A percentile compares a stretch with the other conserved stretches of the same genome.
Evolutionary conservation across 2,329 filamentous ascomycete genomes (phyloP).

Genomic region (Fusarium sororula): DNA sequence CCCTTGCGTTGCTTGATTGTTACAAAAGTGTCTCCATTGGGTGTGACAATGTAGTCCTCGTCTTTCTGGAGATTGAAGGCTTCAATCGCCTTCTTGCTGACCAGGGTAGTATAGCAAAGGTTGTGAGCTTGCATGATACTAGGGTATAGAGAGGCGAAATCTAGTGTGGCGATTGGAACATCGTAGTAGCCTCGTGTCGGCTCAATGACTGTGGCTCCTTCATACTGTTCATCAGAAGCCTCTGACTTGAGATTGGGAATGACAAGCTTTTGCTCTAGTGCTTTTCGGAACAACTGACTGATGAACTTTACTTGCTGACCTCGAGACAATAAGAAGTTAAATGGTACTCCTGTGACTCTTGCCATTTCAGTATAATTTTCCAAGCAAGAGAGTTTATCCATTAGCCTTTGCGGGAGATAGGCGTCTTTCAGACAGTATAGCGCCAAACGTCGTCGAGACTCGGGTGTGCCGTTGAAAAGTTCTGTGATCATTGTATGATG

Average conservation of each 20-base stretch:
- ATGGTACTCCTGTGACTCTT: constrained; percentile 97
- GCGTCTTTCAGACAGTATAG: constrained; percentile 98
- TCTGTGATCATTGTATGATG: constrained; percentile 99
- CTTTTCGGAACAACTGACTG: constrained; percentile 96
- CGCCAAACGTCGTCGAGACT: constrained; percentile 88
- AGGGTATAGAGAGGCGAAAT: constrained; percentile 98
- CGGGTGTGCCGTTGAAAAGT: constrained; percentile 93
- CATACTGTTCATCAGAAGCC: constrained; percentile 85
- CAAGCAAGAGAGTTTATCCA: constrained; percentile 98
- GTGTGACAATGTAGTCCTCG: constrained; percentile 95
- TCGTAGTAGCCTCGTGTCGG: constrained; percentile 93
- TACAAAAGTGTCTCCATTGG: constrained; percentile 92
- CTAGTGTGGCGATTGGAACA: constrained; percentile 92
- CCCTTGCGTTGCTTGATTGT: constrained; percentile 91
- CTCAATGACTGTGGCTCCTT: constrained; percentile 98
- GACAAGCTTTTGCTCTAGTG: constrained; percentile 89
- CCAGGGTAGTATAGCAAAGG: constrained; percentile 92
- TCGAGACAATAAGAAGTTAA: constrained; percentile 90
- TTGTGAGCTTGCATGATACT: constrained; percentile 99
- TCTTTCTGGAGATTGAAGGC: constrained; percentile 82
- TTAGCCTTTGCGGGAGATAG: constrained; percentile 89
- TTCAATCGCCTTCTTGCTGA: constrained; percentile 77
- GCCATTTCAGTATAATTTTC: constrained; percentile 99
- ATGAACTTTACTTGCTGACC: constrained; percentile 98
- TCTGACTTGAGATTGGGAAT: constrained; percentile 86